Evolutionary conservation across 192 early-diverging fungal genomes (phyloP).

Genomic region (Backusella westeae): DNA sequence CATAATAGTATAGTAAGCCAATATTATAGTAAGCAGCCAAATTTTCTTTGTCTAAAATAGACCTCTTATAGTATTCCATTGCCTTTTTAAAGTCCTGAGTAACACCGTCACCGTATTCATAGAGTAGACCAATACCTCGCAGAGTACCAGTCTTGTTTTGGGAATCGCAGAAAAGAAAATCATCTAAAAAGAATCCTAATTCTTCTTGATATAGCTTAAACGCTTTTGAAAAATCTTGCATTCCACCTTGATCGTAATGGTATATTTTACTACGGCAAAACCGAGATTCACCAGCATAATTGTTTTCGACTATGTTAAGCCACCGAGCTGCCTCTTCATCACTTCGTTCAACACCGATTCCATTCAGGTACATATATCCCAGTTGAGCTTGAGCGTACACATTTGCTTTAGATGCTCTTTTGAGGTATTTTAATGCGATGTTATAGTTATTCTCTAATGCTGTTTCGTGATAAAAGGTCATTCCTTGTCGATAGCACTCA

Average conservation of each 20-base stretch:
- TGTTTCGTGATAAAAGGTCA: neutral
- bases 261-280: neutral
- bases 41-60: too few relatives aligned
- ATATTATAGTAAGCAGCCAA: too few relatives aligned
- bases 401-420: too few relatives aligned
- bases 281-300: neutral
- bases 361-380: too few relatives aligned
- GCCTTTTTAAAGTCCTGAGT: too few relatives aligned
- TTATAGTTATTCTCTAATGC: neutral
- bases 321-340: neutral
- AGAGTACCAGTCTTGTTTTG: too few relatives aligned
- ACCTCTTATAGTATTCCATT: too few relatives aligned
- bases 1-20: too few relatives aligned
- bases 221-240: neutral
- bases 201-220: neutral
- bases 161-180: too few relatives aligned
- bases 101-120: too few relatives aligned
- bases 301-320: neutral
- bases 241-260: neutral
- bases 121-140: too few relatives aligned
- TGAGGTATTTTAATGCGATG: neutral
- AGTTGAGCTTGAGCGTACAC: too few relatives aligned
- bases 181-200: accelerated
- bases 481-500: neutral
- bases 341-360: neutral